A percentile compares a stretch with the other conserved stretches of the same genome.
phyloP scores from a whole-genome alignment of 441 rosid genomes.

The Corymbia citriodora region DNA sequence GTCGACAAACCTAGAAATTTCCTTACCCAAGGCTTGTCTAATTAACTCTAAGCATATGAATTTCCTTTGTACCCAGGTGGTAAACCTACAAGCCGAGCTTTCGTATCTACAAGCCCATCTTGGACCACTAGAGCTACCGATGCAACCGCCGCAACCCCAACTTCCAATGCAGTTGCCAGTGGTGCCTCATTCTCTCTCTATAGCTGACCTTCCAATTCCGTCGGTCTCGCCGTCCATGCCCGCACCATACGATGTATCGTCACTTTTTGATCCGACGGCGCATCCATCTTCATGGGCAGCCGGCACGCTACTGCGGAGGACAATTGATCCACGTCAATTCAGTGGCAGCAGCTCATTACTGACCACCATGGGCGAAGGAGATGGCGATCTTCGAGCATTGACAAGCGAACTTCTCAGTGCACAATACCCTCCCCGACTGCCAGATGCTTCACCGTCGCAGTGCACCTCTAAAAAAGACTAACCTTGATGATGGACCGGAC shows the following conservation, averaged over 20 bases:
- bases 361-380: conserved; percentile 9
- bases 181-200: conserved; percentile 38
- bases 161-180: conserved; percentile 23
- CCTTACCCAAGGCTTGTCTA: neutral
- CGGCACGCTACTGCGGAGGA: neutral
- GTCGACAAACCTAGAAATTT: neutral
- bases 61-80: conserved; percentile 42
- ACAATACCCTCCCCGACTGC: conserved; percentile 25
- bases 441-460: neutral
- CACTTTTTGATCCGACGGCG: conserved; percentile 60
- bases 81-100: conserved; percentile 82
- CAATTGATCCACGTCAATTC: conserved; percentile 40
- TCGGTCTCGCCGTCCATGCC: conserved; percentile 37
- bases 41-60: neutral
- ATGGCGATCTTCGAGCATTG: conserved; percentile 65
- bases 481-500: neutral
- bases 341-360: conserved; percentile 26
- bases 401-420: conserved; percentile 60
- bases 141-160: conserved; percentile 46
- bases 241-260: conserved; percentile 41
- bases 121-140: conserved; percentile 63
- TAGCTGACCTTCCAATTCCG: conserved; percentile 53
- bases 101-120: conserved; percentile 78
- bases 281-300: conserved; percentile 47
- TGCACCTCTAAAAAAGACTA: neutral